Conservation (phyloP, 2,329 filamentous ascomycete genomes). For the Huntiella bhutanensis region DNA sequence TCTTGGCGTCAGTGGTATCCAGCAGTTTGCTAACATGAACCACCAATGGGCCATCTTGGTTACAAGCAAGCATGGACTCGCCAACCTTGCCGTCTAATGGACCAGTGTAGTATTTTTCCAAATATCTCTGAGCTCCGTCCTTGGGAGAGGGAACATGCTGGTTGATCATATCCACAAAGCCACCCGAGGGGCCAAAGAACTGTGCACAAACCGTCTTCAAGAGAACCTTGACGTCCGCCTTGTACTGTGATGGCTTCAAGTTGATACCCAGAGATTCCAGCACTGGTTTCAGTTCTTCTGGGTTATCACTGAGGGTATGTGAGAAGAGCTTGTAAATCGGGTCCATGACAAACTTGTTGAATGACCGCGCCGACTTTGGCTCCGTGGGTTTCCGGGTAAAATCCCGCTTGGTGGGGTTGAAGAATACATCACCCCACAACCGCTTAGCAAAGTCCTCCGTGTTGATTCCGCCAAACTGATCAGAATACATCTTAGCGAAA, state of each 20-base stretch:
- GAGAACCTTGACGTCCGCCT: constrained; percentile 71
- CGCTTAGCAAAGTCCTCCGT: constrained; percentile 64
- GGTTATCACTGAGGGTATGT: constrained; percentile 80
- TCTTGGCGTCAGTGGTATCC: constrained; percentile 74
- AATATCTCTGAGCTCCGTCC: constrained; percentile 54
- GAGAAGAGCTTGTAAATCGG: constrained; percentile 97
- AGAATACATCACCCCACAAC: constrained; percentile 94
- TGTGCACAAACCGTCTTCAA: constrained; percentile 81
- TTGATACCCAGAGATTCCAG: constrained; percentile 62
- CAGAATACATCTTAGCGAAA: constrained; percentile 91
- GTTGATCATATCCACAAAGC: constrained; percentile 91
- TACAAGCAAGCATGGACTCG: constrained; percentile 59
- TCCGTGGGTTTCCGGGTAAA: constrained; percentile 81
- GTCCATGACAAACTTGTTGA: constrained; percentile 87
- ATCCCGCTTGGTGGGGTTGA: constrained; percentile 73
- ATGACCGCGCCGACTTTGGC: constrained; percentile 62
- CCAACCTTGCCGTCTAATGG: constrained; percentile 68
- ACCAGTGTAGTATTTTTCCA: constrained; percentile 83
- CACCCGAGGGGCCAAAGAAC: constrained; percentile 78
- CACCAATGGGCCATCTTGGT: constrained; percentile 81
- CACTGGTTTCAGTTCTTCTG: constrained; percentile 64
- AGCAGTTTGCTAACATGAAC: constrained; percentile 87
- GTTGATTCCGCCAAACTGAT: constrained; percentile 69
- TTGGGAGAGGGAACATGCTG: constrained; percentile 75
- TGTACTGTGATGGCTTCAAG: constrained; percentile 84